These are phyloP conservation scores for Piromyces finnis DNA, from an alignment of 192 early-diverging fungal species.

Conservation along the genomic window DNA sequence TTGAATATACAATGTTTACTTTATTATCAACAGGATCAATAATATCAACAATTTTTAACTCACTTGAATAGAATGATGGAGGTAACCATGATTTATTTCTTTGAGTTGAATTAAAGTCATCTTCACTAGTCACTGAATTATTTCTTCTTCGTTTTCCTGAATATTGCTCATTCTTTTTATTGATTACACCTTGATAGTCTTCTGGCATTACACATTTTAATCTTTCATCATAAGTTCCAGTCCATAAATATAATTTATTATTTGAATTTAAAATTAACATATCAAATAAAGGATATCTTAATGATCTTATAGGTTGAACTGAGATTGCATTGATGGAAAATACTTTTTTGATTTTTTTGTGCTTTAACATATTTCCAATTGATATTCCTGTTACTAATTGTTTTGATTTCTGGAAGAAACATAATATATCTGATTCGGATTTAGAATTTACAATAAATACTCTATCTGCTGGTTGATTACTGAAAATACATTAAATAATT, in stretches of 20 bases:
- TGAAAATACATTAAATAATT: background rate
- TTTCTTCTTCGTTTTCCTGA: constrained; percentile 4
- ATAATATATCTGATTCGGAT: background rate
- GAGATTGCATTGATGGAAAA: background rate
- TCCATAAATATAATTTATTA: background rate
- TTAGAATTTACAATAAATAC: background rate
- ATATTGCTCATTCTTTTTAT: constrained; percentile 7
- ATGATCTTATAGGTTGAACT: background rate
- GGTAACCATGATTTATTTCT: background rate
- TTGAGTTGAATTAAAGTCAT: background rate
- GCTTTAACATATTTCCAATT: background rate
- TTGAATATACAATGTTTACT: constrained; percentile 8
- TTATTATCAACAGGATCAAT: constrained; percentile 16
- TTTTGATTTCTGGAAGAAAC: background rate
- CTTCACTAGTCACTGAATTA: background rate
- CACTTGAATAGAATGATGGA: background rate
- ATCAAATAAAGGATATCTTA: background rate
- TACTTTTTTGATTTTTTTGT: background rate
- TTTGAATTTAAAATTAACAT: background rate
- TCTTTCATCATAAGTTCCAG: constrained; percentile 10
- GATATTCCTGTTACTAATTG: background rate
- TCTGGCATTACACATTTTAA: constrained; percentile 10
- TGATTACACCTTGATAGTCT: constrained; percentile 16
- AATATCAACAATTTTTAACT: constrained; percentile 6
- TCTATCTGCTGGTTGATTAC: background rate